Base-by-base conservation (phyloP, 768 basidiomycete species). In the Jaapia argillacea region DNA sequence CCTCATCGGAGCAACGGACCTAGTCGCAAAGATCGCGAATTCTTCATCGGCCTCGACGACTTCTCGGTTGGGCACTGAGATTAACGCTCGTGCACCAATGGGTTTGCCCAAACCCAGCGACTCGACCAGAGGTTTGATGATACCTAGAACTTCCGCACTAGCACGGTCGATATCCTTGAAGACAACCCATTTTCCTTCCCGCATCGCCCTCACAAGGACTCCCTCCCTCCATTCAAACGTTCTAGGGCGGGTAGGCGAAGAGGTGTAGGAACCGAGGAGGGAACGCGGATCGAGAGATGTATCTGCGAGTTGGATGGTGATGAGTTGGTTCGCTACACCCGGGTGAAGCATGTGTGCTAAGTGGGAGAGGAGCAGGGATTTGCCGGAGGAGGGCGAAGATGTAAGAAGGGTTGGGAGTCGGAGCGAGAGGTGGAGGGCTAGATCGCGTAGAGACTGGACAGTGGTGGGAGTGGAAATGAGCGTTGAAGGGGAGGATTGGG, bases 171-270 rank as follows among this genome's bases (percentile, higher is more conserved):
- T 77, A 56, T 97, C 90, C 56, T 96, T 81, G 37, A 99, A 74
- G 6, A 98, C 79, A 2, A 98, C 69, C 93, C 93, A 97, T 56
- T 79, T 77, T 2, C 96, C 96, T 54, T 88, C 82, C 33, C 78
- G 72, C 74, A 98, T 81, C 1, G 93, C 83, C 28, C 86, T 83
- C 6, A 93, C 81, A 26, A 99, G 69, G 0, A 92, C 82, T 4
- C 96, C 96, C 49, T 97, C 92, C 62, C 85, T 88, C 88, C 93
- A 99, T 52, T 94, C 89, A 53, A 99, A 99, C 2, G 77, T 79
- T 4, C 94, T 94, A 0, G 90, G 81, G 21, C 75, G 74, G 1
- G 74, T 78, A 0, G 83, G 70, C 0, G 94, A 96, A 2, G 94
- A 94, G 2, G 90, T 69, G 46, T 98, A 94, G 2, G 90, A 92